Evolutionary conservation across 73 alveolate genomes (phyloP).

Genomic region (Breviolum minutum): DNA sequence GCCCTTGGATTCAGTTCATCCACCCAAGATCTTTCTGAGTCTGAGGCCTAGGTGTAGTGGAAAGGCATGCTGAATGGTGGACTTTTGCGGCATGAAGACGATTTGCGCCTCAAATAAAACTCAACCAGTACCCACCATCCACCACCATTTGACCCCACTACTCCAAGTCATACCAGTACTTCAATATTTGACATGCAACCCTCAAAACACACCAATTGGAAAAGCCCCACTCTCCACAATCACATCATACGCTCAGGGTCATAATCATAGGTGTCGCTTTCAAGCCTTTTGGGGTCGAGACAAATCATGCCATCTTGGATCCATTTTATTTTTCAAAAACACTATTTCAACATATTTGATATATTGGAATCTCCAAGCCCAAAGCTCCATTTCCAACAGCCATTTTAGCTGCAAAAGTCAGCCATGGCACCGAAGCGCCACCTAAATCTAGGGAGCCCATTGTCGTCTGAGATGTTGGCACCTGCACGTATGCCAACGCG

Average conservation of each 20-base stretch:
- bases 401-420: neutral
- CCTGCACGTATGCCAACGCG: neutral
- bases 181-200: neutral
- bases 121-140: no score
- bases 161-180: neutral
- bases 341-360: no score
- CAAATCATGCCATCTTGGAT: no score
- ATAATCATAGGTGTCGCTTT: no score
- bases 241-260: no score
- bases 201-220: neutral
- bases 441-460: slow-evolving; percentile 83
- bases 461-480: slow-evolving; percentile 43
- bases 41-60: slow-evolving; percentile 35
- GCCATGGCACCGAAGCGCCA: slow-evolving; percentile 78
- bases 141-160: neutral
- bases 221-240: neutral
- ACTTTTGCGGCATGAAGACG: slow-evolving; percentile 94
- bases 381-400: no score
- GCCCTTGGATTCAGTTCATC: neutral
- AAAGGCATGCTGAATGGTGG: slow-evolving; percentile 81
- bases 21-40: neutral
- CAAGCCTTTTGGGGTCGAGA: no score
- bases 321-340: no score
- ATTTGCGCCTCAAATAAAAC: slow-evolving; percentile 57
- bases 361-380: no score